Conservation (phyloP, 768 basidiomycete species). For the Xerocomellus intermedius region DNA sequence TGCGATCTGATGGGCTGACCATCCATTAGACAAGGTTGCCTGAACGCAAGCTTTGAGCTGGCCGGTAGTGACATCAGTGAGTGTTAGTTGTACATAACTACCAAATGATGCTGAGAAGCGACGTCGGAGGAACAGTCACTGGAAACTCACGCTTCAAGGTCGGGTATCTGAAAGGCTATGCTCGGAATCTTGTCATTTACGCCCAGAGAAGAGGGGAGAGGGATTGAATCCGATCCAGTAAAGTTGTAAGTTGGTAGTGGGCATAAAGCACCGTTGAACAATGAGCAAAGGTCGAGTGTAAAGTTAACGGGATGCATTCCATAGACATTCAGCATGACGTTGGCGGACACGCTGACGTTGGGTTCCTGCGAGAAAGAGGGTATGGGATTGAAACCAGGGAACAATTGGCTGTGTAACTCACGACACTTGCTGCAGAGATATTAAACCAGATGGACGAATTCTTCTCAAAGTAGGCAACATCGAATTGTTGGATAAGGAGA, state of each 20-base stretch:
- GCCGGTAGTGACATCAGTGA: conserved; percentile 67
- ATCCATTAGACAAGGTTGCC: conserved; percentile 88
- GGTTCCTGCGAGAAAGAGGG: conserved; percentile 46
- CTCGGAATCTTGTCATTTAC: conserved; percentile 60
- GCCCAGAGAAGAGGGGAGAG: conserved; percentile 58
- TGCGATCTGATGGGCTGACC: conserved; percentile 69
- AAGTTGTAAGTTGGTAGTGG: conserved; percentile 83
- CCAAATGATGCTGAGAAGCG: conserved; percentile 3
- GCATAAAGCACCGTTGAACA: conserved; percentile 79
- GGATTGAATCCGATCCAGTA: conserved; percentile 71
- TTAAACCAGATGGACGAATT: conserved; percentile 82
- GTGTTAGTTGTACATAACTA: conserved; percentile 69
- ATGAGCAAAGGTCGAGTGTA: conserved; percentile 82
- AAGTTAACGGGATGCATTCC: conserved; percentile 79
- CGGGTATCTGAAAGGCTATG: conserved; percentile 85
- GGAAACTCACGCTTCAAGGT: conserved; percentile 67
- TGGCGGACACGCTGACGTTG: conserved; percentile 79
- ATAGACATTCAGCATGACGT: conserved; percentile 83
- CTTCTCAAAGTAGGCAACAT: conserved; percentile 64
- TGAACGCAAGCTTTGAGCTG: conserved; percentile 85
- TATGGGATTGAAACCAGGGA: conserved; percentile 10
- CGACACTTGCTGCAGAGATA: conserved; percentile 83
- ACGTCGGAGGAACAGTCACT: not conserved
- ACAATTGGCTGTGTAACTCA: conserved; percentile 40
- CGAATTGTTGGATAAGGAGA: conserved; percentile 76